A percentile compares a stretch with the other conserved stretches of the same genome.
These are phyloP conservation scores for Aspergillus ochraceus DNA, from an alignment of 2,329 filamentous ascomycete species.

Conservation along the genomic window DNA sequence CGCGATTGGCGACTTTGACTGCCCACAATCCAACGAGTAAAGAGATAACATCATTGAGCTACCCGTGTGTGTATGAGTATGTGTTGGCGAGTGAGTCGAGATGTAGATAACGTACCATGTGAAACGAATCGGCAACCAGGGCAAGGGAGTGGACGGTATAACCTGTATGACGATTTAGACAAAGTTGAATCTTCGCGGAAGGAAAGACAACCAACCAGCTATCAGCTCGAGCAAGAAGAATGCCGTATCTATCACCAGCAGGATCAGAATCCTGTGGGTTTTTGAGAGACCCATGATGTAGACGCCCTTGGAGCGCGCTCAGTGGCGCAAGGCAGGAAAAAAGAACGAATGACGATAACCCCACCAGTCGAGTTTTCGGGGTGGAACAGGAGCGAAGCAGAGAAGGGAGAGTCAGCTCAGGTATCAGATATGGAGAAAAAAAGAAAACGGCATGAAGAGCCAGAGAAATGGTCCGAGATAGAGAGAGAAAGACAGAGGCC, in stretches of 20 bases:
- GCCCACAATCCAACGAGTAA: constrained; percentile 92
- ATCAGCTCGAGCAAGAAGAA: constrained; percentile 92
- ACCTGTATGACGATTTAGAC: constrained; percentile 46
- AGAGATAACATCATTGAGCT: constrained; percentile 97
- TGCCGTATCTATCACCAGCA: constrained; percentile 82
- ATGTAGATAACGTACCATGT: constrained; percentile 69
- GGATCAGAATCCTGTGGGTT: constrained; percentile 84
- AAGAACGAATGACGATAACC: constrained; percentile 1
- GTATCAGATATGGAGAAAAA: background rate
- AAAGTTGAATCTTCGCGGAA: background rate
- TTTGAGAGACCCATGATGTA: constrained; percentile 81
- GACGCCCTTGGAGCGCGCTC: constrained; percentile 23
- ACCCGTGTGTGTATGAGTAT: background rate
- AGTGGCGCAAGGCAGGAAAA: constrained; percentile 22
- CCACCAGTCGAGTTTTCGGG: background rate
- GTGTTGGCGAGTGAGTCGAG: constrained; percentile 3
- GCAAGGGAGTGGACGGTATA: constrained; percentile 89
- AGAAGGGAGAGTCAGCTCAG: background rate
- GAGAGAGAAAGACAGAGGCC: background rate
- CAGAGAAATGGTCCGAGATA: background rate
- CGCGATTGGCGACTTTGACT: constrained; percentile 81
- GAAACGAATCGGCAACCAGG: constrained; percentile 93
- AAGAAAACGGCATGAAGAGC: background rate
- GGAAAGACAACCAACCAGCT: constrained; percentile 52
- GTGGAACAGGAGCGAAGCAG: background rate